Evolutionary conservation across 2,329 filamentous ascomycete genomes (phyloP).

Genomic region (Cladosporium cucumerinum): DNA sequence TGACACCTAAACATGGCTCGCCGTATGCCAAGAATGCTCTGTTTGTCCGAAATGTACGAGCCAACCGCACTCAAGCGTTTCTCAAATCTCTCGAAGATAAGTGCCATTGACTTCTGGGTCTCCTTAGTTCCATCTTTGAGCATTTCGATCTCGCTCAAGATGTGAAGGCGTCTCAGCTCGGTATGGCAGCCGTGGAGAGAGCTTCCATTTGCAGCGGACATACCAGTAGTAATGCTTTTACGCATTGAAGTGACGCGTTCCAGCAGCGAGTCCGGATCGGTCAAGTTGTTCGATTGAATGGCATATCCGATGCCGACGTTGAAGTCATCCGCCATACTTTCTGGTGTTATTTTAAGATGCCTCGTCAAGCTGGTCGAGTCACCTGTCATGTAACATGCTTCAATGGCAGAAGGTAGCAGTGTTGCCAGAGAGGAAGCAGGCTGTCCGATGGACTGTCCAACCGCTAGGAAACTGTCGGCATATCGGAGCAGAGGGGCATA

Average conservation of each 20-base stretch:
- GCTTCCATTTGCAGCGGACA: constrained; percentile 72
- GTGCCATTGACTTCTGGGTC: neutral
- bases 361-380: constrained; percentile 73
- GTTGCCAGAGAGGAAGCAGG: constrained; percentile 40
- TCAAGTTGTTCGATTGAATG: constrained; percentile 57
- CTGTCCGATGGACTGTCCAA: constrained; percentile 36
- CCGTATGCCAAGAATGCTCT: constrained; percentile 82
- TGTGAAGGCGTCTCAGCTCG: constrained; percentile 79
- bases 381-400: constrained; percentile 86
- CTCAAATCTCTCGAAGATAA: constrained; percentile 51
- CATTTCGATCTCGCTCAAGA: constrained; percentile 80
- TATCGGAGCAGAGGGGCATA: constrained; percentile 72
- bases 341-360: constrained; percentile 43
- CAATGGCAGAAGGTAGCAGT: constrained; percentile 67
- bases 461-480: constrained; percentile 67
- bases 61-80: constrained; percentile 85
- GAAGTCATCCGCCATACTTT: constrained; percentile 60
- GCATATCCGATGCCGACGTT: constrained; percentile 74
- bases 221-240: constrained; percentile 65
- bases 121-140: constrained; percentile 44
- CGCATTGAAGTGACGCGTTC: constrained; percentile 62
- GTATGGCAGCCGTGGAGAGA: constrained; percentile 84
- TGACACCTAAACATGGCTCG: constrained; percentile 68
- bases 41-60: constrained; percentile 86
- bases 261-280: constrained; percentile 53